Evolutionary conservation across 768 basidiomycete genomes (phyloP).

Genomic region (Trametes elegans): DNA sequence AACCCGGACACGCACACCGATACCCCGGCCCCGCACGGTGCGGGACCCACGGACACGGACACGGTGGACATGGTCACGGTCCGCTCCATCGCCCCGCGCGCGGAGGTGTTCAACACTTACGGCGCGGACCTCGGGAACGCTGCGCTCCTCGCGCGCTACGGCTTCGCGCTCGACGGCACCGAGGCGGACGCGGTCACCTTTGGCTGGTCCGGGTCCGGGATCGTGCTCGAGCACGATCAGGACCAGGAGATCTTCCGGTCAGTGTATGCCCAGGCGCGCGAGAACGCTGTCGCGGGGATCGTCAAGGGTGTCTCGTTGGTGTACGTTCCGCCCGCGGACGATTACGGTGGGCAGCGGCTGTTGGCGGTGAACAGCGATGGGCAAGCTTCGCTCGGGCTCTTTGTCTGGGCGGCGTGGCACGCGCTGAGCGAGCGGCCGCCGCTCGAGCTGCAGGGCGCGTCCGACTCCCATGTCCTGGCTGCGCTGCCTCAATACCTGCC

Average conservation of each 20-base stretch:
- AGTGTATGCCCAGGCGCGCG: background rate
- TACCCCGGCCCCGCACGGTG: background rate
- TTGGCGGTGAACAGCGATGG: conserved; percentile 27
- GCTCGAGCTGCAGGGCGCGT: background rate
- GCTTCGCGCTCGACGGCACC: conserved; percentile 41
- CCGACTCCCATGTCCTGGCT: background rate
- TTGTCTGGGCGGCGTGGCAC: conserved; percentile 21
- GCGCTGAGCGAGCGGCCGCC: background rate
- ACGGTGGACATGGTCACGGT: conserved; percentile 41
- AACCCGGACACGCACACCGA: background rate
- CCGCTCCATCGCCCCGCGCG: conserved; percentile 24
- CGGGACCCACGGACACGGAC: conserved; percentile 20
- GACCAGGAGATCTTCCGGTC: background rate
- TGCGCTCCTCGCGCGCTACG: conserved; percentile 38
- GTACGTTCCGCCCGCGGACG: background rate
- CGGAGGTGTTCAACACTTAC: conserved; percentile 45
- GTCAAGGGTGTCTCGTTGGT: conserved; percentile 6
- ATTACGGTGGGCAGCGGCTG: background rate
- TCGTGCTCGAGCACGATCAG: background rate
- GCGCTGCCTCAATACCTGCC: background rate
- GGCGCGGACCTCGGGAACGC: conserved; percentile 36
- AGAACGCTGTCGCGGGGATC: background rate
- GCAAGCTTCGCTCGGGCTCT: conserved; percentile 20
- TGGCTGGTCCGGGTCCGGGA: conserved; percentile 14
- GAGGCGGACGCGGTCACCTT: conserved; percentile 31